These are phyloP conservation scores for Arabidopsis arenosa DNA, from an alignment of 345 rosid species.

Conservation along the genomic window DNA sequence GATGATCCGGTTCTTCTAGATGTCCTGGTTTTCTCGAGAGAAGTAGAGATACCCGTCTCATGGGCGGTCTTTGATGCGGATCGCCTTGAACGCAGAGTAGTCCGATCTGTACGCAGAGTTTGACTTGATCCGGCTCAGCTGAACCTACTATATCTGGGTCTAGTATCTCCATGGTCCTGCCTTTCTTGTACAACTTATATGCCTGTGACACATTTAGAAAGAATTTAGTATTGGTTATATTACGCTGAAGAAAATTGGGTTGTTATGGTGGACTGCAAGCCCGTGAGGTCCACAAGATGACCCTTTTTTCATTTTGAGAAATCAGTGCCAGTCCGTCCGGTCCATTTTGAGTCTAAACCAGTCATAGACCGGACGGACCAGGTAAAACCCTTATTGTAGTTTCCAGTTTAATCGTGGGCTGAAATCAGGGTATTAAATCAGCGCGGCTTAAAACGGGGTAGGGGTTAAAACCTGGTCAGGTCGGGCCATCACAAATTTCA, in stretches of 20 bases:
- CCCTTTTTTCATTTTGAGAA: neutral
- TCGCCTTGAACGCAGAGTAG: constrained; percentile 87
- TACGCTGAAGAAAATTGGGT: neutral
- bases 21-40: constrained; percentile 66
- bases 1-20: constrained; percentile 69
- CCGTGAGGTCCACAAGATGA: neutral
- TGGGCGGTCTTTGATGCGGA: constrained; percentile 66
- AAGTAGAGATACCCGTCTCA: constrained; percentile 70
- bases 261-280: neutral
- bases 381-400: neutral
- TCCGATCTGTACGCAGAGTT: constrained; percentile 75
- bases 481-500: neutral
- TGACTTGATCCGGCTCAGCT: constrained; percentile 59
- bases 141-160: constrained; percentile 64
- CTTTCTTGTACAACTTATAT: constrained; percentile 73
- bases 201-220: constrained; percentile 53
- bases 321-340: neutral
- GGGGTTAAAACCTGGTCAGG: neutral
- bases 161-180: constrained; percentile 67
- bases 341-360: neutral
- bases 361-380: neutral
- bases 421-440: neutral
- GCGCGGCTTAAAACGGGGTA: neutral
- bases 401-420: neutral
- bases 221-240: neutral